Conservation (phyloP, 2,329 filamentous ascomycete genomes). For the Fusarium ramigenum region DNA sequence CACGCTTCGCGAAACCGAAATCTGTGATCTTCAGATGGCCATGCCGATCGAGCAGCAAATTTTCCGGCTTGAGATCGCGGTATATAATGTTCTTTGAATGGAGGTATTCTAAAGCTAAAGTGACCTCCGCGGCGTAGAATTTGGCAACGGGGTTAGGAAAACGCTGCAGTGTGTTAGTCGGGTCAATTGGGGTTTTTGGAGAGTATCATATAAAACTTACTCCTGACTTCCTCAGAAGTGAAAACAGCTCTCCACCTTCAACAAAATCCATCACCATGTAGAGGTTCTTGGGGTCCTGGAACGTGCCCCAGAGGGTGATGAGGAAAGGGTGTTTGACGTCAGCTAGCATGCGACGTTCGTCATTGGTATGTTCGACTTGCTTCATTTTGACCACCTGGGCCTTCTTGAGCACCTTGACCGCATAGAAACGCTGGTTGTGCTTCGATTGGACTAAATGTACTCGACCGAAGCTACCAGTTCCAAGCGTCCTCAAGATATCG, state of each 20-base stretch:
- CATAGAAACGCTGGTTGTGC: conserved; percentile 98
- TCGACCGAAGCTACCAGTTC: conserved; percentile 95
- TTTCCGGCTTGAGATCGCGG: conserved; percentile 95
- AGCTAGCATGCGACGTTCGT: conserved; percentile 94
- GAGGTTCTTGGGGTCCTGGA: conserved; percentile 92
- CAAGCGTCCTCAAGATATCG: conserved; percentile 86
- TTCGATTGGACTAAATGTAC: conserved; percentile 97
- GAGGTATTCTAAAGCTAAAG: conserved; percentile 92
- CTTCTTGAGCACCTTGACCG: conserved; percentile 98
- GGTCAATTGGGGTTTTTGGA: background rate
- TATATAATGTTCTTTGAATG: conserved; percentile 98
- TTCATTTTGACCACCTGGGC: conserved; percentile 99
- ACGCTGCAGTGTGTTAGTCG: conserved; percentile 65
- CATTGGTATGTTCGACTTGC: conserved; percentile 99
- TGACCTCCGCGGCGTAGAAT: conserved; percentile 98
- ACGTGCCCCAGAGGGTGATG: conserved; percentile 98
- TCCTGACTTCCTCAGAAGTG: conserved; percentile 92
- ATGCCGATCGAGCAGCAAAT: conserved; percentile 88
- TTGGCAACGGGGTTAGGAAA: conserved; percentile 99
- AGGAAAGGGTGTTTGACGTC: conserved; percentile 98
- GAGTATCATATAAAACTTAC: conserved; percentile 54
- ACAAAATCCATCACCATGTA: conserved; percentile 99
- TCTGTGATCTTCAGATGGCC: conserved; percentile 97
- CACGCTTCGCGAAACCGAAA: conserved; percentile 98
- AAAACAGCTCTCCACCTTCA: conserved; percentile 97